Evolutionary conservation across 371 early-diverging fungal genomes (phyloP), one percentile per base, ranked within the genome.

Genomic region (Dentiscutata heterogama): DNA sequence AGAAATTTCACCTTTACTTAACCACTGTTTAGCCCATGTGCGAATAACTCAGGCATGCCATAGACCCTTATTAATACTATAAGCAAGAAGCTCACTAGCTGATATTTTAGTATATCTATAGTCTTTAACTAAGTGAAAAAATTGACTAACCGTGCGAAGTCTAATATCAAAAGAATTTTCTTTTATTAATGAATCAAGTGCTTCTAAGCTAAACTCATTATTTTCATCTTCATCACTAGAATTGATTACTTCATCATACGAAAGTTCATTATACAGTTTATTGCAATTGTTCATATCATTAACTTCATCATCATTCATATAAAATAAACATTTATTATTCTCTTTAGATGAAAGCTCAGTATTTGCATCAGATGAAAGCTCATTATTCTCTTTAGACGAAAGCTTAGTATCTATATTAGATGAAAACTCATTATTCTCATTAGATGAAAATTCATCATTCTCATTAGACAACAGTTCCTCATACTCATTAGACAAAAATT

Each of bases 121-220:
- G 22, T 72, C 46, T 46, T 72, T 14, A 46, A 72, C 51, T 22
- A 72, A 46, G 50, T 72, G n/a, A 46, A 72, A 53, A 72, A 72
- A 72, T 72, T 72, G 72, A 50, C 39, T 72, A n/a, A 71, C 50
- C n/a, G 35, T 71, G 14, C 8, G 22, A 71, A 71, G 72, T 27
- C 10, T 31, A 18, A 72, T n/a, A 72, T 72, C 46, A 46, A 11
- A 46, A 46, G 11, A 1, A 46, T 46, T 46, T 46, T 46, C 7
- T 46, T 46, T 46, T 42, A 42, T 8, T 46, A 72, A 72, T 22
- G 35, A 22, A 50, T 72, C 22, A 10, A 72, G 51, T 16, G 72
- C 11, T 72, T 35, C 72, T 50, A 72, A 72, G 10, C 16, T 72
- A 46, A 72, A 72, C 50, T n/a, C 39, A 46, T 71, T 71, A 35